These are phyloP conservation scores for Saccharomycopsis babjevae DNA, from an alignment of 805 yeast genomes.

Conservation along the genomic window DNA sequence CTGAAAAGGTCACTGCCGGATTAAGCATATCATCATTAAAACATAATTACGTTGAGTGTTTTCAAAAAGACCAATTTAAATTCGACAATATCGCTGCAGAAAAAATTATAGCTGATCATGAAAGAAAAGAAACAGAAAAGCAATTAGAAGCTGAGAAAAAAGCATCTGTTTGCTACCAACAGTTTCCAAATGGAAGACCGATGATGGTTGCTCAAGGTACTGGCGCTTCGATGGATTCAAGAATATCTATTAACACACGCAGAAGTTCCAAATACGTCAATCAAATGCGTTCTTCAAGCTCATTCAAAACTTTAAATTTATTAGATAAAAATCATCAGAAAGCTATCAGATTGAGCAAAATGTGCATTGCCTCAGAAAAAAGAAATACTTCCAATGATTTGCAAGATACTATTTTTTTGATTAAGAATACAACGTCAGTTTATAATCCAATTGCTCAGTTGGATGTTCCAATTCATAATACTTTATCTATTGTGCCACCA, in stretches of 20 bases:
- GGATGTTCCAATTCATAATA: background rate
- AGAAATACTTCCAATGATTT: background rate
- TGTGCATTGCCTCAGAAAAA: constrained; percentile 15
- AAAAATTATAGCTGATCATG: background rate
- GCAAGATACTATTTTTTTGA: constrained; percentile 1
- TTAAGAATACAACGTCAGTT: constrained; percentile 2
- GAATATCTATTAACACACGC: background rate
- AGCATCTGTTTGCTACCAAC: background rate
- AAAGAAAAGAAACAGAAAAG: background rate
- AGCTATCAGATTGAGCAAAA: constrained; percentile 14
- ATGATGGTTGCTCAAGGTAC: constrained; percentile 1
- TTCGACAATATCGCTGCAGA: background rate
- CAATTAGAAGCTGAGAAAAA: background rate
- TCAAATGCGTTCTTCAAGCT: background rate
- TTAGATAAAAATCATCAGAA: constrained; percentile 6
- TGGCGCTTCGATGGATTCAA: background rate
- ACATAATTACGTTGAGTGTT: background rate
- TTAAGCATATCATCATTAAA: constrained; percentile 7
- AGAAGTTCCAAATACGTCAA: background rate
- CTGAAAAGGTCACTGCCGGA: background rate
- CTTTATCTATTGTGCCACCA: background rate
- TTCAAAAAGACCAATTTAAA: background rate
- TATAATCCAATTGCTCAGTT: constrained; percentile 10
- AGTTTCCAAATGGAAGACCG: background rate
- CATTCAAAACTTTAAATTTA: background rate